phyloP scores from a whole-genome alignment of 2,329 filamentous ascomycete species.

The Rhynchosporium agropyri region DNA sequence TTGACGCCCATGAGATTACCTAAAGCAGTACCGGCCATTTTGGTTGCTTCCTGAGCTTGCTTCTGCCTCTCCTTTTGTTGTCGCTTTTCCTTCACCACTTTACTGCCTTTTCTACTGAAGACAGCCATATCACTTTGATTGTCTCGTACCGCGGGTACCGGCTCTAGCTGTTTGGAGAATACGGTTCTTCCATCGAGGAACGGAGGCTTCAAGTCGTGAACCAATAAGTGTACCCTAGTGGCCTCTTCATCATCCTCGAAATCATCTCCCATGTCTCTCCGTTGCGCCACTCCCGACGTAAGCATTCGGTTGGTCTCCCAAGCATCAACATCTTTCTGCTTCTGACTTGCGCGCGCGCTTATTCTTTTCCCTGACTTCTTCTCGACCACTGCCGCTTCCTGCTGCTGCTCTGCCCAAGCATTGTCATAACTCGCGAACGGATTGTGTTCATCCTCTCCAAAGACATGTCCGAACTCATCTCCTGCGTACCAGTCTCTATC shows the following conservation, averaged over 20 bases:
- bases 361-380: conserved; percentile 76
- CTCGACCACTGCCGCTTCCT: conserved; percentile 75
- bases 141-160: conserved; percentile 88
- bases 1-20: conserved; percentile 96
- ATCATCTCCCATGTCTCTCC: conserved; percentile 77
- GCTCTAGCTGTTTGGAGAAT: conserved; percentile 96
- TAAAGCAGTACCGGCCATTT: conserved; percentile 84
- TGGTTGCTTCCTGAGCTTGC: conserved; percentile 93
- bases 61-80: conserved; percentile 92
- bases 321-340: conserved; percentile 92
- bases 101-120: conserved; percentile 93
- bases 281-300: conserved; percentile 90
- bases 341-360: conserved; percentile 76
- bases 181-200: conserved; percentile 94
- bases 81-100: conserved; percentile 85
- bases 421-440: conserved; percentile 79
- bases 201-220: conserved; percentile 91
- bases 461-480: conserved; percentile 80
- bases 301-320: conserved; percentile 99
- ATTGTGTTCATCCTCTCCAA: conserved; percentile 91
- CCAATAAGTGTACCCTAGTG: conserved; percentile 84
- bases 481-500: conserved; percentile 94
- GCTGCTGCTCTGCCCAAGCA: conserved; percentile 69
- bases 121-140: conserved; percentile 98
- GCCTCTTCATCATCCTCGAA: conserved; percentile 91